A percentile compares a stretch with the other conserved stretches of the same genome.
Evolutionary conservation across 139 green algal genomes (phyloP).

Genomic region (Chlamydomonas incerta): DNA sequence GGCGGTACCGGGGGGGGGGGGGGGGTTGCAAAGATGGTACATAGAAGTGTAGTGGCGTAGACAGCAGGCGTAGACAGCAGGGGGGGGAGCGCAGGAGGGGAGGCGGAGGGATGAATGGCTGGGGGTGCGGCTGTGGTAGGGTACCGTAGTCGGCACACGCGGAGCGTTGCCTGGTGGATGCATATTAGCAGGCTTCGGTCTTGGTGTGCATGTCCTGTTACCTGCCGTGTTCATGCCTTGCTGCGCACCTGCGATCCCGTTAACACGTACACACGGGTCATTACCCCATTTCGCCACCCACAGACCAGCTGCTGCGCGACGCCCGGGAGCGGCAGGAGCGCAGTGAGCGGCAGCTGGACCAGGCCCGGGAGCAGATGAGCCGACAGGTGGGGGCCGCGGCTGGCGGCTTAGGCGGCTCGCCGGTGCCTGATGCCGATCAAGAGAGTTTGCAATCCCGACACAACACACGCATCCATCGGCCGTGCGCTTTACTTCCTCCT

Average conservation of each 20-base stretch:
- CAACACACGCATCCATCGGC: not conserved
- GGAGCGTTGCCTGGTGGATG: no score
- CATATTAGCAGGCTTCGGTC: no score
- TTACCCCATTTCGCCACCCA: no score
- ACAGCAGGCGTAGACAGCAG: not conserved
- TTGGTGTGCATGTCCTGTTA: not conserved
- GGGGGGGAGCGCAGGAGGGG: no score
- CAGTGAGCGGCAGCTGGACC: not conserved
- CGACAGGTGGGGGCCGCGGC: no score
- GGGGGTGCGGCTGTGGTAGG: no score
- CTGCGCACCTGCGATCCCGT: no score
- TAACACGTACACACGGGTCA: no score
- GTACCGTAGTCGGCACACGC: no score
- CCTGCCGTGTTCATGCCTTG: not conserved
- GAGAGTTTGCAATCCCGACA: no score
- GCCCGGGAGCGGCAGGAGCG: not conserved
- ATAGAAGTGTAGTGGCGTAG: not conserved
- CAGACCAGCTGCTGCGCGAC: conserved; percentile 21
- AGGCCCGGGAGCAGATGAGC: not conserved
- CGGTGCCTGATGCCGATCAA: no score
- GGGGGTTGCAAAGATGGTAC: not conserved
- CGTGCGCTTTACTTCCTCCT: not conserved
- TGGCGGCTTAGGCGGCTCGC: no score
- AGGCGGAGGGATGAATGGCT: not conserved
- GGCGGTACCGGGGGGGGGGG: not conserved